Conservation (phyloP, 345 rosid genomes). For the Microcos paniculata region DNA sequence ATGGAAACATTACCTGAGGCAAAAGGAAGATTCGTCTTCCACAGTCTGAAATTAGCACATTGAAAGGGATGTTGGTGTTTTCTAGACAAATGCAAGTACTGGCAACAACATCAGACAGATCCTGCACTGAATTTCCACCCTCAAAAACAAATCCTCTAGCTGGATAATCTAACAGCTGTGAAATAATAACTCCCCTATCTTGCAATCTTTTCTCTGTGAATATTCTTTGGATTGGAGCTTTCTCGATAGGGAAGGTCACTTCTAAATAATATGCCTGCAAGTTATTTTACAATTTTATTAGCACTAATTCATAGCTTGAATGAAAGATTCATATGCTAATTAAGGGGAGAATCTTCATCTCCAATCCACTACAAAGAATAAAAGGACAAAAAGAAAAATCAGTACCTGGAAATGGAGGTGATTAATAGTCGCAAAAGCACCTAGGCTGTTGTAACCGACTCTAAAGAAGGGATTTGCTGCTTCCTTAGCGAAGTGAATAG, state of each 20-base stretch:
- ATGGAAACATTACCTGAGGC: slow-evolving; percentile 64
- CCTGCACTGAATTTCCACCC: slow-evolving; percentile 58
- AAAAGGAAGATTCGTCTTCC: slow-evolving; percentile 70
- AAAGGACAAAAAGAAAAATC: neutral
- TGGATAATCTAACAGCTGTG: slow-evolving; percentile 61
- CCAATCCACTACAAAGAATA: neutral
- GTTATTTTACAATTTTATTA: neutral
- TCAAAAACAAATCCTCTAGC: slow-evolving; percentile 80
- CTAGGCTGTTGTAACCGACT: slow-evolving; percentile 62
- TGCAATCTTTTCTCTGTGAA: slow-evolving; percentile 23
- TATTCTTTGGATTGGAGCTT: slow-evolving; percentile 53
- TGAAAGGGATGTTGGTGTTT: slow-evolving; percentile 79
- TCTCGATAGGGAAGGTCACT: slow-evolving; percentile 75
- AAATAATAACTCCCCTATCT: slow-evolving; percentile 47
- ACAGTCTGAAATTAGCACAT: slow-evolving; percentile 77
- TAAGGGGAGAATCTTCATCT: neutral
- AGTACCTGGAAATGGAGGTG: slow-evolving; percentile 60
- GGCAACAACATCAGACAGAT: slow-evolving; percentile 56
- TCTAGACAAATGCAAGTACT: slow-evolving; percentile 76
- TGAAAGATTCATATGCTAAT: neutral
- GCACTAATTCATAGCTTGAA: neutral
- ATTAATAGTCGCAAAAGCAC: slow-evolving; percentile 59
- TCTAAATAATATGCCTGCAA: slow-evolving; percentile 79
- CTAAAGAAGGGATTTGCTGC: slow-evolving; percentile 49
- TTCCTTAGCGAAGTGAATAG: slow-evolving; percentile 47